Conservation (phyloP, 2,329 filamentous ascomycete genomes). For the Nothopassalora personata region DNA sequence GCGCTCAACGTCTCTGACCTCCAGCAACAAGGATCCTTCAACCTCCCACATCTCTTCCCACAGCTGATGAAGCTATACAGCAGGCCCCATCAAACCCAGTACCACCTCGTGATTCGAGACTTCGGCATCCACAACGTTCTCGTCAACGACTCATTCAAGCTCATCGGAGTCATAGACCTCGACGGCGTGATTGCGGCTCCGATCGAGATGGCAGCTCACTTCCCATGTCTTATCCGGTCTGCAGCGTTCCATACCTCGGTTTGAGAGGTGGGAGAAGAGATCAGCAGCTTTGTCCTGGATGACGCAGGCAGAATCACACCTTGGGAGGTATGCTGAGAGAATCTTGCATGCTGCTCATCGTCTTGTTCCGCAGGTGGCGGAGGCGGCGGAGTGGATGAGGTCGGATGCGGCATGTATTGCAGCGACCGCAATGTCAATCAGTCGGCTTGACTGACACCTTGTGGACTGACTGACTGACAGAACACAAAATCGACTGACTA, state of each 20-base stretch:
- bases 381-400: neutral
- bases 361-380: neutral
- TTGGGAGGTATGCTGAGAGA: neutral
- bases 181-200: conserved; percentile 6
- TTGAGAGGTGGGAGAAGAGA: neutral
- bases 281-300: neutral
- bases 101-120: conserved; percentile 4
- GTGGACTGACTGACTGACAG: no score
- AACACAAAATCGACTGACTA: no score
- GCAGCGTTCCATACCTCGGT: neutral
- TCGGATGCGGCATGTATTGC: neutral
- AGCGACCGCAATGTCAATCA: no score
- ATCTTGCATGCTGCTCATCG: neutral
- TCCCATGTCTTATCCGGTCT: neutral
- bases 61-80: neutral
- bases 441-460: no score
- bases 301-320: neutral
- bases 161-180: conserved; percentile 10
- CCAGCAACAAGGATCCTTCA: neutral
- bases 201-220: conserved; percentile 1
- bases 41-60: neutral
- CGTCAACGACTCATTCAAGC: conserved; percentile 8
- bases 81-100: neutral
- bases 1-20: neutral
- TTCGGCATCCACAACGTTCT: conserved; percentile 10